Evolutionary conservation across 2,329 filamentous ascomycete species (phyloP), one percentile per base, ranked within the genome.

Genomic region (Fusarium algeriense): DNA sequence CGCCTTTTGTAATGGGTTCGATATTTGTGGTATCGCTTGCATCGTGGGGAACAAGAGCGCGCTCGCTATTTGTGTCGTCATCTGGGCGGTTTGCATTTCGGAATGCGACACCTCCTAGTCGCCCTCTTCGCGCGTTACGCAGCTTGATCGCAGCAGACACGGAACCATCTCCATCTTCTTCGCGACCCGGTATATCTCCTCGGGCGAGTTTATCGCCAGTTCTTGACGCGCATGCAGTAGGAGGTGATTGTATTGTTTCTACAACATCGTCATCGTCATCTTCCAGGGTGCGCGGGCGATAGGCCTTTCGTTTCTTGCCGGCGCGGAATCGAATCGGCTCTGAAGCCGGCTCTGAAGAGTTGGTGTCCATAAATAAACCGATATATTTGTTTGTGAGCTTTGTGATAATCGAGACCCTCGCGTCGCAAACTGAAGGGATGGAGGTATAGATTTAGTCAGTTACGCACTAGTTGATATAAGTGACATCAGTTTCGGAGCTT

Each of bases 241-340:
- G 34, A 48, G 61, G 38, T 30, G 55, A 35, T 35, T 37, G 38
- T 37, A 28, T 64, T 57, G 41, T 50, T 49, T 60, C 48, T 55
- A 23, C 30, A n/a, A 52, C 56, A 13, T 59, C 69, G 41, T 74
- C 76, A 55, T 80, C 76, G 40, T 75, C 76, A 55, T 80, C 76
- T 43, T 79, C 77, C 52, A 80, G 76, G 76, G 78, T 70, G 69
- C 87, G 86, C 69, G 88, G 87, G 49, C 89, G 84, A 70, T 89
- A 88, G 8, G 83, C 81, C 76, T 90, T 90, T 77, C 88, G 84
- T 80, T 90, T 91, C 79, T 90, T 91, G 65, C 83, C 76, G 34
- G 81, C 82, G 41, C 88, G 87, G 72, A 91, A 91, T 35, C 87
- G 79, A 37, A 89, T 79, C 15, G 81, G 79, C 48, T 76, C 72